Evolutionary conservation across 139 green algal genomes (phyloP), one percentile per base, ranked within the genome.

Genomic region (Microglena sp.): DNA sequence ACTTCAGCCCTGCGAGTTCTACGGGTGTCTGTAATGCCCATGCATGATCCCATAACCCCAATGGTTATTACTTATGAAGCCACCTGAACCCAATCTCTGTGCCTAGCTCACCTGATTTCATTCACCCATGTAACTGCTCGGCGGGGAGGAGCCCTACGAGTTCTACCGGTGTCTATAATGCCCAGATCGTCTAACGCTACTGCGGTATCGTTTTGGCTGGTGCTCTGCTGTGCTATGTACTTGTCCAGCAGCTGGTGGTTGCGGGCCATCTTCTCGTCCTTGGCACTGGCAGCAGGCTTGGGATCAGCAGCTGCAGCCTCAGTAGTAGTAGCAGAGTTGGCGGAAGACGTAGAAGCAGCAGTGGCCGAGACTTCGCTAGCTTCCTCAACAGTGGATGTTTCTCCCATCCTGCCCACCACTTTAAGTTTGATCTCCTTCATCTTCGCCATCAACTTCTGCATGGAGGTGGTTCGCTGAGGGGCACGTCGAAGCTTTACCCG

Each of bases 401-500:
- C n/a, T n/a, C 64, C 36, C 53, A 71, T 64, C 43, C 67, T 64
- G 36, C 72, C 72, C 0, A 66, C 74, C 4, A 78, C 72, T 8
- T 62, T 24, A 29, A 78, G 61, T 45, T 74, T 74, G 43, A 78
- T 78, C 66, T 78, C 72, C 45, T 78, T 78, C 66, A 78, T 74
- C 66, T 78, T 78, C 18, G 72, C 72, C 66, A 78, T 78, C 15
- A 78, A 45, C 60, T 74, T 73, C 44, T 74, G 66, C 72, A 78
- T 78, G 28, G 44, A 66, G 34, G 62, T 67, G 33, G 73, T 66
- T 55, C 74, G 73, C 44, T 78, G 70, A 35, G 65, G 64, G 18
- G 66, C 55, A 5, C 61, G 55, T 4, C 72, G 61, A 22, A 78
- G 36, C 18, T 60, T 60, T 3, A 33, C 60, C 0, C 54, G 45